phyloP scores from a whole-genome alignment of 345 rosid genomes.

The Turnera subulata region DNA sequence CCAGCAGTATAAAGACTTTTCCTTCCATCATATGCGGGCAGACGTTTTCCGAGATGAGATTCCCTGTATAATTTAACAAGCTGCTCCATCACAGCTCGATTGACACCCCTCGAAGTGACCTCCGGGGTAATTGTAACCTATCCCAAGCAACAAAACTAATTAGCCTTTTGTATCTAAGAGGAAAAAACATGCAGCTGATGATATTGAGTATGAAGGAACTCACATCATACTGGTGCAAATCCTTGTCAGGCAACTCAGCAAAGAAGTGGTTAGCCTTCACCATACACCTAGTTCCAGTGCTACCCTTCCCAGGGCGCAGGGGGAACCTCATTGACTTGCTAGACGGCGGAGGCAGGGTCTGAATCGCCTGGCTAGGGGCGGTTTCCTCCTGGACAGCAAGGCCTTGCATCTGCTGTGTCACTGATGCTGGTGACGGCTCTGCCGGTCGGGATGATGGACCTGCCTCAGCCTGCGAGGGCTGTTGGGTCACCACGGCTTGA shows the following conservation, averaged over 20 bases:
- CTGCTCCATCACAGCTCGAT: constrained; percentile 65
- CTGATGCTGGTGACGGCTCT: constrained; percentile 33
- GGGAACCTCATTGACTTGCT: constrained; percentile 82
- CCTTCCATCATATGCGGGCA: constrained; percentile 92
- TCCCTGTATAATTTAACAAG: constrained; percentile 55
- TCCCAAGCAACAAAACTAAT: background rate
- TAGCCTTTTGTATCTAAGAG: background rate
- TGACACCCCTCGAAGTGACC: constrained; percentile 72
- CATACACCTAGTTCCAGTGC: constrained; percentile 52
- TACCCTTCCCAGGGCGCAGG: constrained; percentile 76
- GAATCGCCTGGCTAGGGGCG: constrained; percentile 49
- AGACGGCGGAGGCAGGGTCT: constrained; percentile 56
- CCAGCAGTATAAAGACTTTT: constrained; percentile 95
- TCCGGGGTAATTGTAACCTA: constrained; percentile 85
- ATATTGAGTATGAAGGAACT: constrained; percentile 30
- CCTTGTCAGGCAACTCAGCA: constrained; percentile 85
- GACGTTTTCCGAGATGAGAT: constrained; percentile 86
- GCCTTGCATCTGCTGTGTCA: constrained; percentile 44
- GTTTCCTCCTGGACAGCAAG: constrained; percentile 50
- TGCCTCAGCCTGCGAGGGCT: constrained; percentile 49
- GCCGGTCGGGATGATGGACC: constrained; percentile 47
- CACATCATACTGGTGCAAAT: constrained; percentile 95
- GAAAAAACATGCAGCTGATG: background rate
- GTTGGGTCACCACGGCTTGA: constrained; percentile 54
- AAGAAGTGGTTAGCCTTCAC: constrained; percentile 97